Conservation (phyloP, 805 yeast species). For the Priceomyces melissophilus region DNA sequence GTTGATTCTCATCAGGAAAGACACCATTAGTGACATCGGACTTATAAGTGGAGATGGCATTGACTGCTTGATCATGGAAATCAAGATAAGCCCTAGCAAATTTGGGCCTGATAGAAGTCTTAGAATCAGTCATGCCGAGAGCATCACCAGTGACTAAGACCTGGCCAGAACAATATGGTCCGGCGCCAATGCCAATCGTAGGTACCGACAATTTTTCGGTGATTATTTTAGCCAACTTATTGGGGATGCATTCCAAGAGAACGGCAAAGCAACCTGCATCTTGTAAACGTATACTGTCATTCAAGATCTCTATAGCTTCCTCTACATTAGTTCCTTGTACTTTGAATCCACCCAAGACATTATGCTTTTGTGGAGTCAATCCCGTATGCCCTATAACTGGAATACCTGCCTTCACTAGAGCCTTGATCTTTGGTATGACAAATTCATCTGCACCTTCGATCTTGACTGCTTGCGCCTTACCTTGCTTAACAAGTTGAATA, state of each 20-base stretch:
- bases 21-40: constrained; percentile 50
- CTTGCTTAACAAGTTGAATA: constrained; percentile 48
- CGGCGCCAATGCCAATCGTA: constrained; percentile 96
- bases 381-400: constrained; percentile 94
- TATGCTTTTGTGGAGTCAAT: constrained; percentile 82
- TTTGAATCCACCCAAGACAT: constrained; percentile 80
- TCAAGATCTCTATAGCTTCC: constrained; percentile 53
- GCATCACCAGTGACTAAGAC: constrained; percentile 84
- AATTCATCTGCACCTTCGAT: constrained; percentile 75
- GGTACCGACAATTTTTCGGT: constrained; percentile 65
- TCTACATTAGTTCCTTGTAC: constrained; percentile 68
- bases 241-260: constrained; percentile 85
- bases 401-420: constrained; percentile 65
- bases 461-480: constrained; percentile 71
- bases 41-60: constrained; percentile 52
- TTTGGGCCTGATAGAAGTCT: constrained; percentile 48
- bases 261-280: constrained; percentile 73
- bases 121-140: constrained; percentile 66
- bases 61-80: constrained; percentile 45
- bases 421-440: constrained; percentile 47
- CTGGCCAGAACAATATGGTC: constrained; percentile 79
- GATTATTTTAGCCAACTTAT: constrained; percentile 59
- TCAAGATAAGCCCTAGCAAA: constrained; percentile 72
- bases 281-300: constrained; percentile 69
- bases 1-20: constrained; percentile 62